Conservation (phyloP, 116 monocot species). For the Cymodocea nodosa region DNA sequence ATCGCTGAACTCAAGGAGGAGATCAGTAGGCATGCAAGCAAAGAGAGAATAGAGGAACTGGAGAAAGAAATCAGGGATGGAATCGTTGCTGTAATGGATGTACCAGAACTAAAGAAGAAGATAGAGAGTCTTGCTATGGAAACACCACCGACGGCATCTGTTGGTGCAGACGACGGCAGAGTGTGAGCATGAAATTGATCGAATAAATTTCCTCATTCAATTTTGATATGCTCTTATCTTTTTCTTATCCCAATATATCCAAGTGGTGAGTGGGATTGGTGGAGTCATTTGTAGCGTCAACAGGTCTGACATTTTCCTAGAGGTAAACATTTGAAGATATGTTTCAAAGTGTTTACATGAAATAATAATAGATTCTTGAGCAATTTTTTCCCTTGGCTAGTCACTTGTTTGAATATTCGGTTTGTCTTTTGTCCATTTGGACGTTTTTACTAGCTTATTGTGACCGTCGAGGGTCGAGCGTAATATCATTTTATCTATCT, state of each 20-base stretch:
- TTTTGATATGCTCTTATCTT: background rate
- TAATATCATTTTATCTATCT: too few species aligned
- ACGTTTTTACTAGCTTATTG: too few species aligned
- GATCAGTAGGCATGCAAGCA: slow-evolving; percentile 23
- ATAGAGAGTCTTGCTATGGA: slow-evolving; percentile 16
- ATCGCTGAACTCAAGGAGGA: slow-evolving; percentile 38
- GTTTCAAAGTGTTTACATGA: background rate
- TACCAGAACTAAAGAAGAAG: slow-evolving; percentile 27
- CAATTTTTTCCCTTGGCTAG: too few species aligned
- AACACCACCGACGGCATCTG: slow-evolving; percentile 17
- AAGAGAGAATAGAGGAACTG: slow-evolving; percentile 29
- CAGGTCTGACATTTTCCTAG: background rate
- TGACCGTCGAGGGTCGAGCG: too few species aligned
- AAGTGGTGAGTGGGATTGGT: background rate
- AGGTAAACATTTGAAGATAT: too few species aligned
- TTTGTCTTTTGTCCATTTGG: too few species aligned
- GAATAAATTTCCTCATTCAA: background rate
- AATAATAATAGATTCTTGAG: background rate
- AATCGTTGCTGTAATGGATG: slow-evolving; percentile 27
- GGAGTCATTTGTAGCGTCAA: background rate
- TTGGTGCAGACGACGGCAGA: slow-evolving; percentile 13
- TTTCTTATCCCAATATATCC: background rate
- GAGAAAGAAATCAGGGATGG: slow-evolving; percentile 39
- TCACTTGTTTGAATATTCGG: too few species aligned
- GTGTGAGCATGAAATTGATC: slow-evolving; percentile 1